Percentiles rank a stretch among this genome's conserved stretches.
phyloP scores from a whole-genome alignment of 108 stramenopile genomes.

The Cyclotella baltica region DNA sequence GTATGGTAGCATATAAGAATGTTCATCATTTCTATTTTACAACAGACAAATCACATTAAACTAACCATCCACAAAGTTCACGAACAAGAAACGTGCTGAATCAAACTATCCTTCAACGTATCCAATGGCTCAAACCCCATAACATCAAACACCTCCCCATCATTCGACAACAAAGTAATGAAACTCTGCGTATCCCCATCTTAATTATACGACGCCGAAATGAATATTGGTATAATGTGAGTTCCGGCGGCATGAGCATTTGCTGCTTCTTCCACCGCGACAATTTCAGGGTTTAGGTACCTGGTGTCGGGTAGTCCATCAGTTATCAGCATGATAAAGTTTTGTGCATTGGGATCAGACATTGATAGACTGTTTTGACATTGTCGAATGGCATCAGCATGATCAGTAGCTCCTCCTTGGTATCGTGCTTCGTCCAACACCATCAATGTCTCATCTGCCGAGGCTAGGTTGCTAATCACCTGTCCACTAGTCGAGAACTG shows the following conservation, averaged over 20 bases:
- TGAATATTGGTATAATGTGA: conserved; percentile 46
- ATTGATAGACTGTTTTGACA: conserved; percentile 17
- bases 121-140: conserved; percentile 33
- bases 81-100: conserved; percentile 48
- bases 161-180: conserved; percentile 27
- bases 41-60: no score
- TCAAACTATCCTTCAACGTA: conserved; percentile 36
- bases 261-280: conserved; percentile 20
- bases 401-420: conserved; percentile 36
- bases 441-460: conserved; percentile 18
- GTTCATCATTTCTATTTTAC: no score
- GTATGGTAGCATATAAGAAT: no score
- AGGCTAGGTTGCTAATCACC: neutral
- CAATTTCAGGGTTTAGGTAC: conserved; percentile 15
- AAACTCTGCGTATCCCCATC: conserved; percentile 20
- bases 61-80: conserved; percentile 4
- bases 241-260: conserved; percentile 30
- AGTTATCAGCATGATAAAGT: conserved; percentile 47
- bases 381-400: conserved; percentile 24
- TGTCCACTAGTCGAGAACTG: conserved; percentile 30
- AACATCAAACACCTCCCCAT: conserved; percentile 49
- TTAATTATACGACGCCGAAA: conserved; percentile 15
- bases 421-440: conserved; percentile 20
- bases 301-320: conserved; percentile 28
- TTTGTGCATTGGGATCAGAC: conserved; percentile 12